Evolutionary conservation across 2,329 filamentous ascomycete species (phyloP), one percentile per base, ranked within the genome.

Genomic region (Claviceps sp.): DNA sequence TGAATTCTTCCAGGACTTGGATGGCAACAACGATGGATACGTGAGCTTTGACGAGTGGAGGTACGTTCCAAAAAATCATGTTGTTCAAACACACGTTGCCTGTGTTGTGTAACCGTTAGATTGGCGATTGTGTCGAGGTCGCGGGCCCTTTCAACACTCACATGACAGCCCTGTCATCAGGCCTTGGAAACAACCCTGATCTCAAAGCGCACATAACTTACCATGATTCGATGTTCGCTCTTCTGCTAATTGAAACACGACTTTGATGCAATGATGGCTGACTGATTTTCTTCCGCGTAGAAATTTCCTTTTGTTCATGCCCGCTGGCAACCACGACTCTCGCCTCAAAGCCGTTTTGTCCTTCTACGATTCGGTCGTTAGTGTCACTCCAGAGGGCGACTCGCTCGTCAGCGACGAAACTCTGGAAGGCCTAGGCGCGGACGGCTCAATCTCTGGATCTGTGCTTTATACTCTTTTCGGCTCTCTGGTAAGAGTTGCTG

Each of bases 41-140:
- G 95, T 97, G 60, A 89, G 78, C 56, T 97, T 95, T 69, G 83
- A 89, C 58, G 93, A 98, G 76, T 97, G 93, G 93, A 84, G 91
- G 91, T 96, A 81, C 70, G 84, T 74, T 42, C 53, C n/a, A 16
- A 38, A 14, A 14, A 24, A 8, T 4, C 13, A 10, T 17, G 16
- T 39, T 5, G 11, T 11, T 19, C 30, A 34, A 11, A 26, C 19
- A 26, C 19, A 43, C 5, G 19, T 6, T 14, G 11, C 50, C 2
- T 46, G 30, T 34, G 8, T 46, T 14, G 30, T 13, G 43, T n/a
- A 17, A 11, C 19, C 42, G 30, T 4, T 40, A 7, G 22, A 22
- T 22, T 22, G 37, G 30, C 30, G 30, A 11, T 11, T 34, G 30
- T 34, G 30, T 34, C 11, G 10, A 34, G 11, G 30, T 34, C 30